Evolutionary conservation across 176 grass and related monocot genomes (phyloP).

Genomic region (Triticum timopheevii): DNA sequence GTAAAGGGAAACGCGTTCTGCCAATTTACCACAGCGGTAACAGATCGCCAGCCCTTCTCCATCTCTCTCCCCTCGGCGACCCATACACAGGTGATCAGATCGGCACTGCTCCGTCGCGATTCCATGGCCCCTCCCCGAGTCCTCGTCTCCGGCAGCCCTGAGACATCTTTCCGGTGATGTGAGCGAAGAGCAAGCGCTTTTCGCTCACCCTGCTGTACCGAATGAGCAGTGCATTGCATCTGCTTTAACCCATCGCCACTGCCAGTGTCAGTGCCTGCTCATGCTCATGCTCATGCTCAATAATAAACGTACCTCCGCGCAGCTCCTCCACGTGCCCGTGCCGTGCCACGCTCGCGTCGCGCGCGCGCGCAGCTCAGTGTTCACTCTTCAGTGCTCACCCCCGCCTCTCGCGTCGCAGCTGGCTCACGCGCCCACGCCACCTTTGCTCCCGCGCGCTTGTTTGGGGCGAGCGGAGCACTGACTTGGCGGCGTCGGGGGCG

Average conservation of each 20-base stretch:
- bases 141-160: background rate
- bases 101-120: background rate
- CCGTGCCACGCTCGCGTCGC: slow-evolving; percentile 29
- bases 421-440: background rate
- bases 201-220: background rate
- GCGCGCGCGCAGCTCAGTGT: background rate
- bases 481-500: background rate
- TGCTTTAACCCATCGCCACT: background rate
- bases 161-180: slow-evolving; percentile 20
- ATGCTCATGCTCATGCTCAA: background rate
- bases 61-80: background rate
- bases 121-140: background rate
- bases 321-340: slow-evolving; percentile 41
- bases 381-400: background rate
- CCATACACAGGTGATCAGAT: background rate
- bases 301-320: slow-evolving; percentile 37
- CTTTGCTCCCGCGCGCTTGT: background rate
- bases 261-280: background rate
- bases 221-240: slow-evolving; percentile 3
- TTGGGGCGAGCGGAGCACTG: no score
- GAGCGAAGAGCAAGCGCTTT: background rate
- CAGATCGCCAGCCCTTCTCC: background rate
- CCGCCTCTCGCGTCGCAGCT: background rate
- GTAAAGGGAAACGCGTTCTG: background rate
- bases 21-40: background rate